Evolutionary conservation across 140 eudicot genomes (phyloP).

Genomic region (Flaveria floridana): DNA sequence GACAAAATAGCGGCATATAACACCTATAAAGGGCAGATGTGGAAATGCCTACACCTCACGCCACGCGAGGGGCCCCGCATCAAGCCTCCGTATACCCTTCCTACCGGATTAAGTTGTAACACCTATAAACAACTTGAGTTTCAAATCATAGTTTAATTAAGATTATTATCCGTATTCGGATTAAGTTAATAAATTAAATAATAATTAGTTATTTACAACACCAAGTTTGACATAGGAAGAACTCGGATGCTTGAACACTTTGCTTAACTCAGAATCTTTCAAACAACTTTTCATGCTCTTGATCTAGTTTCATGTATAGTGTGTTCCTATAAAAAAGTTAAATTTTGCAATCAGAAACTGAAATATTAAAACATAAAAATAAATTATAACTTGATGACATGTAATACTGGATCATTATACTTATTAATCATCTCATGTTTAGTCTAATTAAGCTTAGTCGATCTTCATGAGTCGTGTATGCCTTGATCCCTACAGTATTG

Average conservation of each 20-base stretch:
- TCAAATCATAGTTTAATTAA: slow-evolving; percentile 9
- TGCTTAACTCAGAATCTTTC: slow-evolving; percentile 16
- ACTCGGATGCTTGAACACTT: not conserved
- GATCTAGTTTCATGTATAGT: not conserved
- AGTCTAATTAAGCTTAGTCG: not conserved
- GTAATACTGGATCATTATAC: not conserved
- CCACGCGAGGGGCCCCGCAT: too few species aligned
- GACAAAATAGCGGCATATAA: too few species aligned
- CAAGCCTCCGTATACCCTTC: too few species aligned
- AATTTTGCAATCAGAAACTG: not conserved
- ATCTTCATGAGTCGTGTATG: not conserved
- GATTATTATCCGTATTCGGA: not conserved
- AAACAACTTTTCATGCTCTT: not conserved
- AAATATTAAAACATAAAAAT: not conserved
- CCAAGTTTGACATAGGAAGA: slow-evolving; percentile 1
- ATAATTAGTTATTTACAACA: not conserved
- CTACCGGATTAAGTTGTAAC: too few species aligned
- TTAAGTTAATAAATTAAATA: not conserved
- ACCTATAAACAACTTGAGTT: slow-evolving; percentile 11
- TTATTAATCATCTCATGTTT: not conserved
- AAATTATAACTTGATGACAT: not conserved
- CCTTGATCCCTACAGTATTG: not conserved
- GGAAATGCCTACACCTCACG: too few species aligned
- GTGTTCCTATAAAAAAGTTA: not conserved
- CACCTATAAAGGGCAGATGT: too few species aligned